These are phyloP conservation scores for Ordospora colligata DNA, from an alignment of 371 early-diverging fungal genomes.

Conservation along the genomic window DNA sequence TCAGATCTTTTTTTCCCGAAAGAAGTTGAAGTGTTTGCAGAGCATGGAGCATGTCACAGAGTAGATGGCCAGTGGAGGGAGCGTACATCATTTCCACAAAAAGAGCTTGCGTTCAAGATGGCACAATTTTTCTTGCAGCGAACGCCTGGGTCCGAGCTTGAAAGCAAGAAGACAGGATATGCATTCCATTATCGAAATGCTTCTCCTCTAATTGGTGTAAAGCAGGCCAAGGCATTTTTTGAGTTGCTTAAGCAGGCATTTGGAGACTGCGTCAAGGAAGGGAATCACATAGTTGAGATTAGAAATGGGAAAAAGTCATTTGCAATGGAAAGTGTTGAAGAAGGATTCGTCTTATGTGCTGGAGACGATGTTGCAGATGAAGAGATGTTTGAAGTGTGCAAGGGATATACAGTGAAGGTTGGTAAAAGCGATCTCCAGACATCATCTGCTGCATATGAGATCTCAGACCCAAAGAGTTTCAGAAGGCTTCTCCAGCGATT, in stretches of 20 bases:
- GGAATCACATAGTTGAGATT: slow-evolving; percentile 57
- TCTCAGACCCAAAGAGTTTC: not conserved
- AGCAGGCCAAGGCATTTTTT: slow-evolving; percentile 39
- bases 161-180: slow-evolving; percentile 55
- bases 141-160: slow-evolving; percentile 58
- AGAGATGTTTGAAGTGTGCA: slow-evolving; percentile 53
- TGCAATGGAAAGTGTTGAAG: slow-evolving; percentile 25
- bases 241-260: not conserved
- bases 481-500: not conserved
- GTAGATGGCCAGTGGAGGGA: slow-evolving; percentile 47
- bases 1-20: slow-evolving; percentile 57
- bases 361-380: slow-evolving; percentile 62
- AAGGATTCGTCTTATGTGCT: slow-evolving; percentile 45
- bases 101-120: slow-evolving; percentile 14
- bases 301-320: slow-evolving; percentile 46
- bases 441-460: not conserved
- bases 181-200: slow-evolving; percentile 58
- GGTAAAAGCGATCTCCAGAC: not conserved
- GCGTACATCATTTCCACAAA: slow-evolving; percentile 27
- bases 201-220: not conserved
- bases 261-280: slow-evolving; percentile 38
- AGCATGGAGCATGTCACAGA: slow-evolving; percentile 56
- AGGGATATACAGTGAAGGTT: slow-evolving; percentile 33
- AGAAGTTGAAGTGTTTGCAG: slow-evolving; percentile 57
- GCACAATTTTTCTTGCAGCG: slow-evolving; percentile 44